These are phyloP conservation scores for Claviceps africana DNA, from an alignment of 2,329 filamentous ascomycete species.

Conservation along the genomic window DNA sequence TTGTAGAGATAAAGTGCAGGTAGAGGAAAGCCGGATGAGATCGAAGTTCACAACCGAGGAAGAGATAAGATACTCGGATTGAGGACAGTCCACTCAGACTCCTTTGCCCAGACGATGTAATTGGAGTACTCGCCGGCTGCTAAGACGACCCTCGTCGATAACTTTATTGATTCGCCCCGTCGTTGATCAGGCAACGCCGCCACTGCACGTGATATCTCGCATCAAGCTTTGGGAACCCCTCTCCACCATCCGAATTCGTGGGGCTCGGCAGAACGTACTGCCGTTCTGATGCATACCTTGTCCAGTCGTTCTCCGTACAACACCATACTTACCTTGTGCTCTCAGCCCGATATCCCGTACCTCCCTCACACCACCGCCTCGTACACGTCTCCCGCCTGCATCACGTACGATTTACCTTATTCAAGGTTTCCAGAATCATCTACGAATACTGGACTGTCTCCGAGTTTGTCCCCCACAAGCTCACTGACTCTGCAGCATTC, in stretches of 20 bases:
- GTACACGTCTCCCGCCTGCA: slow-evolving; percentile 3
- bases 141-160: neutral
- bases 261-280: slow-evolving; percentile 17
- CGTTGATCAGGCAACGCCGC: slow-evolving; percentile 11
- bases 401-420: neutral
- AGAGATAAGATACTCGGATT: neutral
- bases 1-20: neutral
- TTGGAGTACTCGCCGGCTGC: neutral
- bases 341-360: slow-evolving; percentile 16
- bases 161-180: neutral
- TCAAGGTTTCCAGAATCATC: neutral
- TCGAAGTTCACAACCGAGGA: neutral
- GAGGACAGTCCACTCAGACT: neutral
- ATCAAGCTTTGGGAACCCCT: neutral
- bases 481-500: slow-evolving; percentile 13
- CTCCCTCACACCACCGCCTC: slow-evolving; percentile 5
- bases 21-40: neutral
- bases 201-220: slow-evolving; percentile 14
- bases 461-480: slow-evolving; percentile 10
- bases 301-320: slow-evolving; percentile 16
- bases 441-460: slow-evolving; percentile 12
- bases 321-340: slow-evolving; percentile 15
- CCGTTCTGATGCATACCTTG: slow-evolving; percentile 12
- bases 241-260: slow-evolving; percentile 4
- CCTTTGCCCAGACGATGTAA: neutral